Percentiles rank a stretch among this genome's conserved stretches.
These are phyloP conservation scores for Coemansia sp. DNA, from an alignment of 192 early-diverging fungal species.

Conservation along the genomic window DNA sequence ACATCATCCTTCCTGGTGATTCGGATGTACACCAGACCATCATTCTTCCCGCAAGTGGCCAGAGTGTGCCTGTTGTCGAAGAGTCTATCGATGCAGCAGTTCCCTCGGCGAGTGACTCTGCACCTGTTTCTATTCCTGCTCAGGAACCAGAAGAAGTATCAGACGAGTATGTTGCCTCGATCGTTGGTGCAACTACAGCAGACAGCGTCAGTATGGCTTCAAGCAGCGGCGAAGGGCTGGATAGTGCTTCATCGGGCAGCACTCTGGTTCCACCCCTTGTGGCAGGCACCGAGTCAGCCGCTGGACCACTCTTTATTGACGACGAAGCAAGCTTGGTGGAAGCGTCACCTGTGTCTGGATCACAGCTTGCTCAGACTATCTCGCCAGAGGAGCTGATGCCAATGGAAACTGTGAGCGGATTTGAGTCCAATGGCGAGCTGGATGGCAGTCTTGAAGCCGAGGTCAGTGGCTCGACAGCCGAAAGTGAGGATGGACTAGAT, in stretches of 20 bases:
- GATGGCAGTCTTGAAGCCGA: background rate
- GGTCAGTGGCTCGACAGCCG: background rate
- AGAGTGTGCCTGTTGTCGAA: slow-evolving; percentile 1
- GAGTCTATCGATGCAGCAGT: background rate
- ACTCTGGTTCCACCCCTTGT: slow-evolving; percentile 3
- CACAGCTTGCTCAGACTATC: slow-evolving; percentile 14
- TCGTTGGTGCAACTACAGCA: background rate
- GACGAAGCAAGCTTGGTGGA: background rate
- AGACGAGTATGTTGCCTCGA: background rate
- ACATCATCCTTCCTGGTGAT: slow-evolving; percentile 52
- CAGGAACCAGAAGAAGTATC: slow-evolving; percentile 9
- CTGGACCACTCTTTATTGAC: slow-evolving; percentile 10
- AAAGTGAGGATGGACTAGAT: background rate
- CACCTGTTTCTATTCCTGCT: slow-evolving; percentile 8
- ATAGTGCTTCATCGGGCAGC: background rate
- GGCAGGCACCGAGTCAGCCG: slow-evolving; percentile 13
- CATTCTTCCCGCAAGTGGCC: slow-evolving; percentile 23
- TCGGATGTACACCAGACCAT: slow-evolving; percentile 45
- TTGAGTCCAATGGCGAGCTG: background rate
- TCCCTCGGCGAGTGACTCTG: background rate
- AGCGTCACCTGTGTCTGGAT: slow-evolving; percentile 5
- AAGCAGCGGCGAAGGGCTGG: background rate
- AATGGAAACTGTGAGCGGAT: slow-evolving; percentile 10
- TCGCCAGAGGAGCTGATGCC: slow-evolving; percentile 3
- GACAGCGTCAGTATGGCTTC: background rate